phyloP scores from a whole-genome alignment of 2,329 filamentous ascomycete species.

The Dendrostoma leiphaemia region DNA sequence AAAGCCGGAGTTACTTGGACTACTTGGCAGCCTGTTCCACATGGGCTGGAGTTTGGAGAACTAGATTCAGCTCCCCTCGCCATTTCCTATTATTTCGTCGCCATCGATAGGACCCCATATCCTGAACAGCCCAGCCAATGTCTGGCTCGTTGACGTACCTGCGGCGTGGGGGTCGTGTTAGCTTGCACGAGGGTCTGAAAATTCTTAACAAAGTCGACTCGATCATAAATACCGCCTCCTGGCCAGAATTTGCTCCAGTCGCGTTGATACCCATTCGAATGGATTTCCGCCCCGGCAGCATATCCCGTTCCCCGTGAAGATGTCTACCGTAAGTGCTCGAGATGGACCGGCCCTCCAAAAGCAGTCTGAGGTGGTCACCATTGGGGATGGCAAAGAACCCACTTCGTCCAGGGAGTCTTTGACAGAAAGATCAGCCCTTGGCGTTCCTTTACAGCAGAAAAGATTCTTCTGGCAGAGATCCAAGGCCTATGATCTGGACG shows the following conservation, averaged over 20 bases:
- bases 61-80: not conserved
- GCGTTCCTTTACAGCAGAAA: conserved; percentile 26
- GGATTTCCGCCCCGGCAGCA: rapidly evolving
- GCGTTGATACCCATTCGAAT: too few relatives aligned
- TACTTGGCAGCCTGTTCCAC: not conserved
- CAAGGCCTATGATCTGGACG: conserved; percentile 28
- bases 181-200: not conserved
- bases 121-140: not conserved
- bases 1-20: not conserved
- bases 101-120: conserved; percentile 1
- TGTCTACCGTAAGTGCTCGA: conserved; percentile 12
- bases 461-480: conserved; percentile 33
- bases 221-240: not conserved
- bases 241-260: too few relatives aligned
- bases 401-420: conserved; percentile 5
- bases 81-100: conserved; percentile 3
- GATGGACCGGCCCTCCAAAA: not conserved
- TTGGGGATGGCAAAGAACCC: conserved; percentile 3
- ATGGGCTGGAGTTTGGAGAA: not conserved
- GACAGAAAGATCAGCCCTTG: conserved; percentile 25
- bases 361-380: not conserved
- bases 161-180: not conserved
- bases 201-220: not conserved
- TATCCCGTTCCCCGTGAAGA: not conserved
- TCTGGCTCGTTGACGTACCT: not conserved